A percentile compares a stretch with the other conserved stretches of the same genome.
Evolutionary conservation across 2,329 filamentous ascomycete genomes (phyloP).

Genomic region (Lecanoromycetidae sp.): DNA sequence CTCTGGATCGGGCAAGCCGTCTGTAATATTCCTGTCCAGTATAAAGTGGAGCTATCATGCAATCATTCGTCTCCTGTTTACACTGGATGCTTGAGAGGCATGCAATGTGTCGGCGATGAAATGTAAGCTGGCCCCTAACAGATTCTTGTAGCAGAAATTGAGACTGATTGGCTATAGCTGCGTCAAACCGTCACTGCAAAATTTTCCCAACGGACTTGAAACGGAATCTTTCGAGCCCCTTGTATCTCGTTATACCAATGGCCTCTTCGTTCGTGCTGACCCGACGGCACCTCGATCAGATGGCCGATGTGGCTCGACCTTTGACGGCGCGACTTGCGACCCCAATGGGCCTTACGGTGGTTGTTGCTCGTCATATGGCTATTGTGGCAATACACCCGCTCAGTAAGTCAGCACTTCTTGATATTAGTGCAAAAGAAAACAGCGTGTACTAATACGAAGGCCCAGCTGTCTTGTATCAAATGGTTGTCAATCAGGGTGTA

Average conservation of each 20-base stretch:
- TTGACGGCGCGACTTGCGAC: slow-evolving; percentile 30
- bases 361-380: slow-evolving; percentile 28
- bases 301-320: slow-evolving; percentile 31
- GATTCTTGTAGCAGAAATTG: neutral
- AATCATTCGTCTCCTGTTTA: slow-evolving; percentile 5
- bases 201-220: neutral
- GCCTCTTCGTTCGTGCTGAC: too few species aligned
- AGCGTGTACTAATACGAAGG: slow-evolving; percentile 18
- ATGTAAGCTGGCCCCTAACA: slow-evolving; percentile 3
- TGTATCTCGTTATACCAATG: too few species aligned
- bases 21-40: slow-evolving; percentile 14
- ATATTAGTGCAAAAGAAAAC: too few species aligned
- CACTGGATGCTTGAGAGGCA: slow-evolving; percentile 15
- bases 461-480: neutral
- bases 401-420: too few species aligned
- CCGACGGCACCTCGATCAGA: slow-evolving; percentile 23
- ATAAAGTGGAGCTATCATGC: slow-evolving; percentile 13
- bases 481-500: slow-evolving; percentile 32
- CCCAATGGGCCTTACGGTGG: slow-evolving; percentile 29
- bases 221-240: slow-evolving; percentile 5
- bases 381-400: slow-evolving; percentile 10
- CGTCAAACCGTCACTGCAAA: slow-evolving; percentile 8
- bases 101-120: slow-evolving; percentile 11
- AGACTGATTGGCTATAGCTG: slow-evolving; percentile 5
- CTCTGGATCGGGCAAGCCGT: slow-evolving; percentile 3